Evolutionary conservation across 2,329 filamentous ascomycete species (phyloP).

Genomic region (Hansfordia pulvinata): DNA sequence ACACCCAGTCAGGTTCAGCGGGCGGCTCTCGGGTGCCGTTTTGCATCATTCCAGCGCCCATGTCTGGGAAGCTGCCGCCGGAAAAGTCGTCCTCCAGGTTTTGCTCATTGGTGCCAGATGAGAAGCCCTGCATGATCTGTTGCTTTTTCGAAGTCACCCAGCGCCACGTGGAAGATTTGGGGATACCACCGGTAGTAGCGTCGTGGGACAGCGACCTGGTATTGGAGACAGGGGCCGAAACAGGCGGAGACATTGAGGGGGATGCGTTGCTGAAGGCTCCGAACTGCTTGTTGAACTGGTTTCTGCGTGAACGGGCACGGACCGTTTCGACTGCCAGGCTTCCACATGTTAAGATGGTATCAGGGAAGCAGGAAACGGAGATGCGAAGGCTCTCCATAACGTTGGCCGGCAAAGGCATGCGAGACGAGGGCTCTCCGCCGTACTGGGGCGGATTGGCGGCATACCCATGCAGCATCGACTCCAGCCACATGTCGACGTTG

Average conservation of each 20-base stretch:
- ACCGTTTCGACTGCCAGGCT: conserved; percentile 45
- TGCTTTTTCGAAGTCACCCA: background rate
- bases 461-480: too few relatives aligned
- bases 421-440: conserved; percentile 14
- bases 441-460: too few relatives aligned
- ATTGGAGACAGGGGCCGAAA: too few relatives aligned
- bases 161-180: background rate
- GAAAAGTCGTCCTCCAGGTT: background rate
- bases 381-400: conserved; percentile 39
- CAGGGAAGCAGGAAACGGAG: conserved; percentile 41
- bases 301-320: conserved; percentile 38
- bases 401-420: conserved; percentile 36
- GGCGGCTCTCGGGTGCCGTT: too few relatives aligned
- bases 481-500: conserved; percentile 10
- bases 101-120: background rate
- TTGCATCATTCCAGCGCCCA: too few relatives aligned
- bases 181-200: background rate
- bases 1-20: conserved; percentile 21
- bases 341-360: conserved; percentile 41
- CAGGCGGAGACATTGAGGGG: too few relatives aligned
- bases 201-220: too few relatives aligned
- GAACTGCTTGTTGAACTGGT: conserved; percentile 22
- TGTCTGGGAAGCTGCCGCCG: too few relatives aligned
- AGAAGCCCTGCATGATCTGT: background rate
- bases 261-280: conserved; percentile 6